Percentiles rank a stretch among this genome's conserved stretches.
Conservation (phyloP, 257 asterid species). For the Fraxinus cuspidata region DNA sequence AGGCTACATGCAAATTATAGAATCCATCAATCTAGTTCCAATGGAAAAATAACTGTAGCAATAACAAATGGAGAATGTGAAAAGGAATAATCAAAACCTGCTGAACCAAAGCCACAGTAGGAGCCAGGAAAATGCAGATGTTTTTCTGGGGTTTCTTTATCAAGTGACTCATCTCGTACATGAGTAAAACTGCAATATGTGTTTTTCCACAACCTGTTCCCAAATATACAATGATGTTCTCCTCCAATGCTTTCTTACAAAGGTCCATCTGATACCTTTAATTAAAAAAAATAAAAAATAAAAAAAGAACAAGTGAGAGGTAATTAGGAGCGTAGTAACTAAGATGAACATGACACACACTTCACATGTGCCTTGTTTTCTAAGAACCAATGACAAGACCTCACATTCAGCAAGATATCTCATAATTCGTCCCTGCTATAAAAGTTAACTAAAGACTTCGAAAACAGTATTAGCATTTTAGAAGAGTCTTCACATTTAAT, state of each 20-base stretch:
- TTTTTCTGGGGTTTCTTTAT: slow-evolving; percentile 84
- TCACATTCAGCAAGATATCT: not conserved
- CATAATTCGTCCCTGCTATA: not conserved
- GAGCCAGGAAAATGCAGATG: slow-evolving; percentile 90
- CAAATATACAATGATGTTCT: slow-evolving; percentile 75
- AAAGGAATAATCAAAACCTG: slow-evolving; percentile 57
- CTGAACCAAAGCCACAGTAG: slow-evolving; percentile 89
- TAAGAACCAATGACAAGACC: not conserved
- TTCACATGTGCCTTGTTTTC: not conserved
- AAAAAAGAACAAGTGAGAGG: slow-evolving; percentile 6
- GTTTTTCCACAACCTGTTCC: slow-evolving; percentile 99
- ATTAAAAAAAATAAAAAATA: slow-evolving; percentile 16
- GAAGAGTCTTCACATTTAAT: not conserved
- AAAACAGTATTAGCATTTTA: not conserved
- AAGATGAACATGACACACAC: not conserved
- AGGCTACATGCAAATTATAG: not conserved
- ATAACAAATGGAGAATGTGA: slow-evolving; percentile 11
- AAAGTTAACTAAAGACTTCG: not conserved
- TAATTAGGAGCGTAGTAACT: not conserved
- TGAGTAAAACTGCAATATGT: slow-evolving; percentile 85
- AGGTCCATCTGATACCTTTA: slow-evolving; percentile 89
- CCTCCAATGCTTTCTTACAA: slow-evolving; percentile 83
- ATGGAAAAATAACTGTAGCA: not conserved
- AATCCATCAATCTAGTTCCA: not conserved
- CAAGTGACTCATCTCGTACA: slow-evolving; percentile 87